phyloP scores from a whole-genome alignment of 768 basidiomycete species.

The Boletus rubroflammeus region DNA sequence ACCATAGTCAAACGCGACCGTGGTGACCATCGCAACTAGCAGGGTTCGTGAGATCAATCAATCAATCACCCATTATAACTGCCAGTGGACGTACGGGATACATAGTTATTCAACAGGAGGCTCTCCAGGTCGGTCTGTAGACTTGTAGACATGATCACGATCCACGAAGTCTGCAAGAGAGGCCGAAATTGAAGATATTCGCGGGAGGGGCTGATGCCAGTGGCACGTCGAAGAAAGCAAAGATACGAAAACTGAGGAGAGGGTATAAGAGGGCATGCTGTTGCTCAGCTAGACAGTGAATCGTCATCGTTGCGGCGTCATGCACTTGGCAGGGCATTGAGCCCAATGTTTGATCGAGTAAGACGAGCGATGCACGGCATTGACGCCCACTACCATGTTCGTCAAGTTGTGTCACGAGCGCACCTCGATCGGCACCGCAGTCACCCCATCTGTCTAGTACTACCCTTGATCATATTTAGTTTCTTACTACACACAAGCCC shows the following conservation, averaged over 20 bases:
- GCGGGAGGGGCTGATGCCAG: not conserved
- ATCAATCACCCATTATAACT: not conserved
- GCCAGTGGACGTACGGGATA: slow-evolving; percentile 2
- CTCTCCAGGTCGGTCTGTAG: not conserved
- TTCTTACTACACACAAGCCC: no score
- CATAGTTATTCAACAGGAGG: slow-evolving; percentile 3
- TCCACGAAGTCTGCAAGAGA: not conserved
- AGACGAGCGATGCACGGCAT: no score
- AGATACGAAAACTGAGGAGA: not conserved
- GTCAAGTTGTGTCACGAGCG: no score
- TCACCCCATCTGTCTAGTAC: no score
- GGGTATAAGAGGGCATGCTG: not conserved
- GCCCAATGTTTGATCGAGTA: no score
- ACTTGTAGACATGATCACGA: slow-evolving; percentile 1
- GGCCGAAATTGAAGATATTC: not conserved
- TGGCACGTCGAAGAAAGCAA: not conserved
- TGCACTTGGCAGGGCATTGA: no score
- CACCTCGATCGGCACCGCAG: no score
- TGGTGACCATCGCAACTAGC: not conserved
- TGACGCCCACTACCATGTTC: no score
- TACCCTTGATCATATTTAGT: no score
- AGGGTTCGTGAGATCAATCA: not conserved
- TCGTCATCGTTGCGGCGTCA: no score
- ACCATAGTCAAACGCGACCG: slow-evolving; percentile 5
- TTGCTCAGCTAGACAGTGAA: not conserved